phyloP scores from a whole-genome alignment of 2,329 filamentous ascomycete genomes.

The Lachnellula subtilissima region DNA sequence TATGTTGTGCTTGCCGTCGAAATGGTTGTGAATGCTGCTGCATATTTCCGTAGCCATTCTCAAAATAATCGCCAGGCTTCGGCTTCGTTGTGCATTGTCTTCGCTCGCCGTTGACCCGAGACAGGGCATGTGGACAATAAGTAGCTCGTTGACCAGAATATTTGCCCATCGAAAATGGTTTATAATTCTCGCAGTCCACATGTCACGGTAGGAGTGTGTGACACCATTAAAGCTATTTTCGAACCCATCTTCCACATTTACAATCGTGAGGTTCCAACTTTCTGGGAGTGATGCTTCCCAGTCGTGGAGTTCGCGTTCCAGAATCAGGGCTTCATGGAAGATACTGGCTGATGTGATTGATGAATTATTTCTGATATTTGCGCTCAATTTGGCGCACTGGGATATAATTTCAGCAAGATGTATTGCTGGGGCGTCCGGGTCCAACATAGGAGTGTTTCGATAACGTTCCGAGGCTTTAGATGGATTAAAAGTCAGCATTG shows the following conservation, averaged over 20 bases:
- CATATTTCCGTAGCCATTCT: constrained; percentile 23
- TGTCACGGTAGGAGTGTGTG: constrained; percentile 19
- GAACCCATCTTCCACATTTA: neutral
- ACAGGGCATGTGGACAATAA: constrained; percentile 13
- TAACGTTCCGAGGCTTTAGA: neutral
- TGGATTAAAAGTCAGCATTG: neutral
- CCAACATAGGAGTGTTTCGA: neutral
- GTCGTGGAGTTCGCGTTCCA: constrained; percentile 16
- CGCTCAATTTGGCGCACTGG: constrained; percentile 15
- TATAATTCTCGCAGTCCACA: constrained; percentile 23
- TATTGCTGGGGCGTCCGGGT: constrained; percentile 9
- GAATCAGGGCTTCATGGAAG: constrained; percentile 6
- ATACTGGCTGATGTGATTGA: constrained; percentile 4
- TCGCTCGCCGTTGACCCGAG: constrained; percentile 8
- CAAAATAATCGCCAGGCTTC: constrained; percentile 13
- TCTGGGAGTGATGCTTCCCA: constrained; percentile 19
- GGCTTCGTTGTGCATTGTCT: constrained; percentile 6
- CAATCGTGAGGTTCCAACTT: constrained; percentile 13
- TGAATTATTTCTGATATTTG: constrained; percentile 3
- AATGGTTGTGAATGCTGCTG: constrained; percentile 15
- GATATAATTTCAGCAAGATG: constrained; percentile 9
- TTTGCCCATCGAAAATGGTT: constrained; percentile 23
- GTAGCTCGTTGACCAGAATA: constrained; percentile 22
- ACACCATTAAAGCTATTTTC: constrained; percentile 11
- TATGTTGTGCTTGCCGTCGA: constrained; percentile 3